phyloP scores from a whole-genome alignment of 176 grass and related monocot genomes.

The Oryza meridionalis region DNA sequence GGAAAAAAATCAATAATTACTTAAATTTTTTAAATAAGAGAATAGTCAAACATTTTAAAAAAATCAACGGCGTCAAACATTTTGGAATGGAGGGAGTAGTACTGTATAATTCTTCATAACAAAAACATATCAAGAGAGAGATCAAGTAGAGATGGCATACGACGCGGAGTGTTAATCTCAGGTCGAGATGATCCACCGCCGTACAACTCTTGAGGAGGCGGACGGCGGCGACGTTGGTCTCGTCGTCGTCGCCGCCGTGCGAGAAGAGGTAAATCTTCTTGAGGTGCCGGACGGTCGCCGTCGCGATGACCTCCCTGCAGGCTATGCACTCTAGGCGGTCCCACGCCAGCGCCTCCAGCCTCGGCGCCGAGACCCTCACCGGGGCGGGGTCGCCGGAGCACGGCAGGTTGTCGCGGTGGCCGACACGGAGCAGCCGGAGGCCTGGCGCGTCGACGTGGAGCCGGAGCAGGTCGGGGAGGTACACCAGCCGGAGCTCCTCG shows the following conservation, averaged over 20 bases:
- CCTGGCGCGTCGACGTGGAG: slow-evolving; percentile 4
- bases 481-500: not conserved
- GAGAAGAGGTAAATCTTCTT: slow-evolving; percentile 7
- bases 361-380: slow-evolving; percentile 1
- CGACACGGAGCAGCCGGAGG: not conserved
- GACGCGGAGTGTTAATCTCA: not conserved
- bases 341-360: not conserved
- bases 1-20: too few species aligned
- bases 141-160: too few species aligned
- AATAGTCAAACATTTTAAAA: too few species aligned
- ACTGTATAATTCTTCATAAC: too few species aligned
- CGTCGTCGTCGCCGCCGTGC: not conserved
- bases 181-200: not conserved
- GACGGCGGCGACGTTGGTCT: not conserved
- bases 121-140: too few species aligned
- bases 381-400: not conserved
- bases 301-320: not conserved
- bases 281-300: not conserved
- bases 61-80: too few species aligned
- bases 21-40: too few species aligned
- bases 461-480: not conserved
- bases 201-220: slow-evolving; percentile 10
- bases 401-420: not conserved
- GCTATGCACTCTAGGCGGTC: not conserved
- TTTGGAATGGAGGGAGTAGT: too few species aligned